These are phyloP conservation scores for Lantana camara DNA, from an alignment of 257 asterid genomes.

Conservation along the genomic window DNA sequence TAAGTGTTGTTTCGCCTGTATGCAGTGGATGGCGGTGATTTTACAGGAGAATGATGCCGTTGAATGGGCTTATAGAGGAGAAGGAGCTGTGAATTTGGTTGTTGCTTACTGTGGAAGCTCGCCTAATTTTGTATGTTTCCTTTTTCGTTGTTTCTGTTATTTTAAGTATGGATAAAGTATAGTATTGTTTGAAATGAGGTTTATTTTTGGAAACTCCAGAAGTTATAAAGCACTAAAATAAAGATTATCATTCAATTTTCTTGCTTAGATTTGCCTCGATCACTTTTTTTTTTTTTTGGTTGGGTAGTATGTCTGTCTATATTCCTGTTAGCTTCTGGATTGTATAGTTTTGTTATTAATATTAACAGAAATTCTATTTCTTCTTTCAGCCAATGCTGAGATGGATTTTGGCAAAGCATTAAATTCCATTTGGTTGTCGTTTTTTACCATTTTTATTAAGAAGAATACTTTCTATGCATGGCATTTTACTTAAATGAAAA, in stretches of 20 bases:
- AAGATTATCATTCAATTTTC: not conserved
- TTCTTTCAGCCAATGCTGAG: too few relatives aligned
- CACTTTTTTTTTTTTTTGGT: not conserved
- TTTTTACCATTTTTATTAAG: too few relatives aligned
- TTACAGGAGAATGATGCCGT: slow-evolving; percentile 68
- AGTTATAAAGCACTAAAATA: not conserved
- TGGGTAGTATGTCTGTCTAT: not conserved
- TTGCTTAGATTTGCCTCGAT: not conserved
- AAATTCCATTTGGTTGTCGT: slow-evolving; percentile 18
- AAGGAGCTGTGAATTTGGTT: slow-evolving; percentile 89
- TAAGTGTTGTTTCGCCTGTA: slow-evolving; percentile 16
- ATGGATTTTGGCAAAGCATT: not conserved
- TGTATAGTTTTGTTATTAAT: not conserved
- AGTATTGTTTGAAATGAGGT: not conserved
- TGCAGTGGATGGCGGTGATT: slow-evolving; percentile 61
- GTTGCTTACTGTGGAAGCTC: slow-evolving; percentile 77
- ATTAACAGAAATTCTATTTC: too few relatives aligned
- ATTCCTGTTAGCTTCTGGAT: not conserved
- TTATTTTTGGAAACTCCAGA: not conserved
- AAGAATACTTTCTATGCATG: too few relatives aligned
- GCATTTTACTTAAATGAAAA: too few relatives aligned
- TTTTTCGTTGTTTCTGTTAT: not conserved
- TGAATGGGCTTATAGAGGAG: slow-evolving; percentile 95
- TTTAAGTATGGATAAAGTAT: not conserved
- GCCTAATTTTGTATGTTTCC: slow-evolving; percentile 59